Base-by-base conservation (phyloP, 768 basidiomycete species). In the Coprinopsis strossmayeri region DNA sequence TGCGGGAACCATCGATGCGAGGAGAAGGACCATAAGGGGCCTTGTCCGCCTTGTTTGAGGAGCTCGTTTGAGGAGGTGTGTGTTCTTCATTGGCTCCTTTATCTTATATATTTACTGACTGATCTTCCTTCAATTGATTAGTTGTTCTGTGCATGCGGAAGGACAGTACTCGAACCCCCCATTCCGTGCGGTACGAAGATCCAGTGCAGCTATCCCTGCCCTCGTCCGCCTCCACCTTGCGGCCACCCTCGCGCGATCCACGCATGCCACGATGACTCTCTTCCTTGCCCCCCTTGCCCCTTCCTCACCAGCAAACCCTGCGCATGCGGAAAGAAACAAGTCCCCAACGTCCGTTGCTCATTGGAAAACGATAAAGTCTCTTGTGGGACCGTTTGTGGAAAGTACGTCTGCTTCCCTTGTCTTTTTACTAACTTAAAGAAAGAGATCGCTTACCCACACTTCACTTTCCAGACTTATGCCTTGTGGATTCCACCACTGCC, bases 401-500 rank as follows among this genome's bases (percentile, higher is more conserved):
- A 42, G 40, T 42, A 17, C 5, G 40, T 42, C 5, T 18, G 20
- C 24, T 42, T 17, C 4, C 10, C 5, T 26, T 17, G 23, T 21
- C 11, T 21, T n/a, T n/a, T n/a, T n/a, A n/a, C n/a, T n/a, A n/a
- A n/a, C n/a, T n/a, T n/a, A n/a, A n/a, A n/a, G n/a, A n/a, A n/a
- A n/a, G n/a, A n/a, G n/a, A n/a, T n/a, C n/a, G n/a, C n/a, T n/a
- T n/a, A n/a, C n/a, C n/a, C n/a, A n/a, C 40, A 10, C 9, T 42
- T 26, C 9, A 23, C 18, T 18, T 52, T n/a, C n/a, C n/a, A 83
- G 84, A 78, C 64, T 86, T 2, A 68, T 97, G 48, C 66, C 66
- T 0, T 99, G 96, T 58, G 96, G 95, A 1, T 91, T 85, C 61
- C 96, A 99, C 62, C 81, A 75, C 12, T 99, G 96, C 62, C 81